These are phyloP conservation scores for Fusarium torreyae DNA, from an alignment of 2,329 filamentous ascomycete species.

Conservation along the genomic window DNA sequence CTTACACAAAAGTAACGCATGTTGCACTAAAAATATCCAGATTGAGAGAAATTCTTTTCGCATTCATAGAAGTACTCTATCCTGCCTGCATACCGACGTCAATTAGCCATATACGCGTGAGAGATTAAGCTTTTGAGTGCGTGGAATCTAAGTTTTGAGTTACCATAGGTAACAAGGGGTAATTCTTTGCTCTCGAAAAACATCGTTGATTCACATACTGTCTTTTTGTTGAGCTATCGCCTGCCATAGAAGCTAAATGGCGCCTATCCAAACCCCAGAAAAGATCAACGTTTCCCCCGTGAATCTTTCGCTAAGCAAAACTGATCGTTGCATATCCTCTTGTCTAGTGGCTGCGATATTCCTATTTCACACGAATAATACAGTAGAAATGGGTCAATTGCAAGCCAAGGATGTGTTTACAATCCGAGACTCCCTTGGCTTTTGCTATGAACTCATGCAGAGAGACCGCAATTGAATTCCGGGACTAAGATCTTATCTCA, in stretches of 20 bases:
- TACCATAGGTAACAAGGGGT: conserved; percentile 31
- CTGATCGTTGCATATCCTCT: neutral
- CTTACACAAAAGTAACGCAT: neutral
- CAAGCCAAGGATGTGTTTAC: conserved; percentile 5
- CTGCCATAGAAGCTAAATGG: neutral
- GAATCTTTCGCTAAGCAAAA: neutral
- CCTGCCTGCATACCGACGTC: neutral
- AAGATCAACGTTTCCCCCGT: neutral
- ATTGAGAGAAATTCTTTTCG: neutral
- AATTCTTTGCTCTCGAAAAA: conserved; percentile 5
- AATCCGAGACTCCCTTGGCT: neutral
- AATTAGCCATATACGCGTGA: neutral
- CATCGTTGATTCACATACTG: conserved; percentile 31
- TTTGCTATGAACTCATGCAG: neutral
- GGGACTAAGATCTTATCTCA: conserved; percentile 1
- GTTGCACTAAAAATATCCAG: neutral
- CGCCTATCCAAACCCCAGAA: neutral
- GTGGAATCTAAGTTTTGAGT: conserved; percentile 29
- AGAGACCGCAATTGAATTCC: neutral
- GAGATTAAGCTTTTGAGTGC: conserved; percentile 5
- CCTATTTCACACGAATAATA: neutral
- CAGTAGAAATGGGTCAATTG: neutral
- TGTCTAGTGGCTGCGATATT: conserved; percentile 1
- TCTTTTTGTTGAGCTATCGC: conserved; percentile 2
- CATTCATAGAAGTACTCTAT: neutral